Evolutionary conservation across 352 stramenopile species (phyloP), one percentile per base, ranked within the genome.

Genomic region (Chrysophaeum taylorii): DNA sequence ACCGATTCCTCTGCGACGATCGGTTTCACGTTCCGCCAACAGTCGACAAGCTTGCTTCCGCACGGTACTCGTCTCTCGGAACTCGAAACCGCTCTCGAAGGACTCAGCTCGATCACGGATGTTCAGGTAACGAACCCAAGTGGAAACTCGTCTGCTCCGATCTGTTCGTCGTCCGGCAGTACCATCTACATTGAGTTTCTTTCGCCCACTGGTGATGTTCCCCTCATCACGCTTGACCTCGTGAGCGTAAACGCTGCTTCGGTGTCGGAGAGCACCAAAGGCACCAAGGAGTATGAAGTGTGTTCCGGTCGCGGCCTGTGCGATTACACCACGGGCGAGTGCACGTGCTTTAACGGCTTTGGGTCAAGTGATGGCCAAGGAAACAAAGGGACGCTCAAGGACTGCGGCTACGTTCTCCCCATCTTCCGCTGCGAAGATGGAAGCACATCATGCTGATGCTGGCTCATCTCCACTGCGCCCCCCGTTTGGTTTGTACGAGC

Each of bases 21-120:
- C 71, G 87, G 84, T 21, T 73, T 96, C 29, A 87, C 79, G 0
- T 96, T 94, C 73, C 72, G 81, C 0, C 84, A 85, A 21, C 81
- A 87, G 60, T 87, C 84, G 36, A 89, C 87, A 15, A 82, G 77
- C 15, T 75, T 77, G 70, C 77, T 1, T 84, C 81, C 67, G 76
- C 88, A 42, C 71, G 50, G 64, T 12, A 77, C 84, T 0, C 18
- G 9, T 25, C 75, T 84, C 0, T 54, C 41, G 0, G 73, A 87
- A 43, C 70, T 96, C 15, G 66, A 82, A 45, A 42, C 52, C 2
- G 85, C 87, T 14, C 77, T 96, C 18, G 77, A 84, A 54, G 83
- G 79, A 31, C 69, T 94, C 16, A 61, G 12, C 12, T 31, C 50
- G 12, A 61, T 61, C 37, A 77, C 78, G 27, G 78, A 74, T 64